These are phyloP conservation scores for Clonostachys chloroleuca DNA, from an alignment of 2,329 filamentous ascomycete species.

Conservation along the genomic window DNA sequence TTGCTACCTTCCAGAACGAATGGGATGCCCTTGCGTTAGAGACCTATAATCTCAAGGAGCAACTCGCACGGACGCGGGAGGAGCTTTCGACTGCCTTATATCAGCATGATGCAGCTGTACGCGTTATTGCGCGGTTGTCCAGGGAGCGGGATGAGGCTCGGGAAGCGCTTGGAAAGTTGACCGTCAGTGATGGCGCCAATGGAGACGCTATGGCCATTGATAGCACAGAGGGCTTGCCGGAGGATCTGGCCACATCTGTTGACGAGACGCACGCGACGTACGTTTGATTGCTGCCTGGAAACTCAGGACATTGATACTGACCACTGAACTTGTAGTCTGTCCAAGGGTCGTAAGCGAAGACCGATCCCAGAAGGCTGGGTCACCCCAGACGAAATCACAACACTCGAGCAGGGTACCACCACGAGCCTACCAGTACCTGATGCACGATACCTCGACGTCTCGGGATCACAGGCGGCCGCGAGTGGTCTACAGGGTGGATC, in stretches of 20 bases:
- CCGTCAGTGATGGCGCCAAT: slow-evolving; percentile 54
- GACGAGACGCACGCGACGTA: slow-evolving; percentile 79
- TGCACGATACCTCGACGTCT: slow-evolving; percentile 42
- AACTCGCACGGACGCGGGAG: slow-evolving; percentile 83
- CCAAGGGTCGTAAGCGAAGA: slow-evolving; percentile 85
- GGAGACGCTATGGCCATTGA: slow-evolving; percentile 95
- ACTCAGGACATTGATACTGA: not conserved
- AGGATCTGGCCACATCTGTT: slow-evolving; percentile 66
- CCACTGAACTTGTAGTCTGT: slow-evolving; percentile 52
- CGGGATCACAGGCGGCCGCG: slow-evolving; percentile 64
- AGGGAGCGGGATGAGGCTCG: slow-evolving; percentile 89
- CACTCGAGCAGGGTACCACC: slow-evolving; percentile 38
- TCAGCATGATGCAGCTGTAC: slow-evolving; percentile 93
- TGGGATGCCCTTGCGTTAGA: slow-evolving; percentile 94
- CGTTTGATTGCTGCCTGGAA: slow-evolving; percentile 22
- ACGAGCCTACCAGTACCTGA: slow-evolving; percentile 41
- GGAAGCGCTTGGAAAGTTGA: slow-evolving; percentile 81
- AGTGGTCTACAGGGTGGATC: slow-evolving; percentile 72
- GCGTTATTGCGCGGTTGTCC: slow-evolving; percentile 89
- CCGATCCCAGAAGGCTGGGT: slow-evolving; percentile 83
- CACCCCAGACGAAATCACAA: slow-evolving; percentile 63
- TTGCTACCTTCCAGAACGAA: slow-evolving; percentile 95
- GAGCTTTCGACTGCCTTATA: slow-evolving; percentile 93
- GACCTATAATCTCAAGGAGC: slow-evolving; percentile 85
- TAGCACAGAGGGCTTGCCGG: slow-evolving; percentile 65